These are phyloP conservation scores for Prototheca stagnorum DNA, from an alignment of 163 green algal species.

Conservation along the genomic window DNA sequence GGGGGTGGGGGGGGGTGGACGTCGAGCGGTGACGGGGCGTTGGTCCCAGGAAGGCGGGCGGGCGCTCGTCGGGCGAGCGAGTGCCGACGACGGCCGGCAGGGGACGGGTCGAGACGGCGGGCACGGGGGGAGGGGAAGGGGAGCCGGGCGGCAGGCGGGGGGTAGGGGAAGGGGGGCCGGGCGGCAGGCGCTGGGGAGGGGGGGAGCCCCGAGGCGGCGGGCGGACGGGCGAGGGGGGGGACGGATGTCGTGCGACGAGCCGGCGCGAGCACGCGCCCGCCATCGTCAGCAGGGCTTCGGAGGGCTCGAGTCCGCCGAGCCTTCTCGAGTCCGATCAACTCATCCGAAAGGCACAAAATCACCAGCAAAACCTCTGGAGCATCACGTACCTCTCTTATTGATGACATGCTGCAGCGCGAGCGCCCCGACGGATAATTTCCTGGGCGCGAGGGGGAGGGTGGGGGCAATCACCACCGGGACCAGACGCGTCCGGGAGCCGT, in stretches of 20 bases:
- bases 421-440: slow-evolving; percentile 10
- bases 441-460: slow-evolving; percentile 2
- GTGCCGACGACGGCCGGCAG: background rate
- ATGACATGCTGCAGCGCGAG: slow-evolving; percentile 18
- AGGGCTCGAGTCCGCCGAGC: too few species aligned
- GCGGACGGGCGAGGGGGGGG: too few species aligned
- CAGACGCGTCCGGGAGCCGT: background rate
- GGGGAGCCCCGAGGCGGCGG: too few species aligned
- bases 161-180: too few species aligned
- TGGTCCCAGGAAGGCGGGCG: background rate
- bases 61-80: too few species aligned
- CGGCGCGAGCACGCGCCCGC: background rate
- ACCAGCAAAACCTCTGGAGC: background rate
- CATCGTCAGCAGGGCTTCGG: too few species aligned
- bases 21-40: background rate
- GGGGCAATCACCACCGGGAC: background rate
- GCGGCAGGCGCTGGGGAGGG: too few species aligned
- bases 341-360: background rate
- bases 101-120: background rate
- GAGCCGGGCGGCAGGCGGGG: background rate
- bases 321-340: background rate
- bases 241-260: background rate
- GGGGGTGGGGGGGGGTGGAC: background rate
- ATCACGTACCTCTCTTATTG: slow-evolving; percentile 13
- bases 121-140: too few species aligned